Base-by-base conservation (phyloP, 495 filamentous ascomycete genomes). In the Neurospora sp. region DNA sequence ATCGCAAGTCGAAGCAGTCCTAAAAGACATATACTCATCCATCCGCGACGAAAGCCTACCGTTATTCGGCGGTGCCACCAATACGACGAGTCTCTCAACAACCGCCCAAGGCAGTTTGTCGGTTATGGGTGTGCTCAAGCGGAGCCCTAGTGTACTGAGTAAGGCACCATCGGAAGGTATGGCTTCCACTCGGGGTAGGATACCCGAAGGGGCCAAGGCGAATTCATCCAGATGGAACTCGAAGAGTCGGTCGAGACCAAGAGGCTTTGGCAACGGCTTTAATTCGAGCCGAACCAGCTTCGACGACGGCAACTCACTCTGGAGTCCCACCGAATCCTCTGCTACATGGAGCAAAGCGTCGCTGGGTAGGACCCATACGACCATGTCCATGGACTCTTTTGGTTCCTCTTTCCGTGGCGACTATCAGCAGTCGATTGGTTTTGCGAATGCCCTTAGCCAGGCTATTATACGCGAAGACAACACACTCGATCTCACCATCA, bases 361-460 rank as follows among this genome's bases (percentile, higher is more conserved):
- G 3, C 84, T 96, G 72, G 92, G 94, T 54, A 94, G 94, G 77
- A 94, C 93, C 5, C 90, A 94, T 72, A 94, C 94, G 7, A 93
- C 94, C 3, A 92, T 94, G 83, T 97, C 95, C 14, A 92, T 96
- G 75, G 93, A 96, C 81, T 96, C 93, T 0, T 88, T 97, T 75
- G 89, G 90, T 20, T 94, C 92, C 2, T 86, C 88, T n/a, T 93
- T 90, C 81, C 90, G 90, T 38, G 90, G 90, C 35, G 96, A 96
- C 77, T 98, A 94, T 78, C 93, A 97, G 77, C 94, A 97, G 78
- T 96, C 94, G 1, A 97, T 99, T 77, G 96, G 96, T 0, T 99
- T 99, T 79, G 96, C 96, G 46, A 98, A 97, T 82, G 96, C 96
- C 18, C 87, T 99, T 3, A 97, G 93, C 75, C 96, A 97, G 78